Evolutionary conservation across 202 grass and related monocot genomes (phyloP).

Genomic region (Bolboschoenoplectus hybrid): DNA sequence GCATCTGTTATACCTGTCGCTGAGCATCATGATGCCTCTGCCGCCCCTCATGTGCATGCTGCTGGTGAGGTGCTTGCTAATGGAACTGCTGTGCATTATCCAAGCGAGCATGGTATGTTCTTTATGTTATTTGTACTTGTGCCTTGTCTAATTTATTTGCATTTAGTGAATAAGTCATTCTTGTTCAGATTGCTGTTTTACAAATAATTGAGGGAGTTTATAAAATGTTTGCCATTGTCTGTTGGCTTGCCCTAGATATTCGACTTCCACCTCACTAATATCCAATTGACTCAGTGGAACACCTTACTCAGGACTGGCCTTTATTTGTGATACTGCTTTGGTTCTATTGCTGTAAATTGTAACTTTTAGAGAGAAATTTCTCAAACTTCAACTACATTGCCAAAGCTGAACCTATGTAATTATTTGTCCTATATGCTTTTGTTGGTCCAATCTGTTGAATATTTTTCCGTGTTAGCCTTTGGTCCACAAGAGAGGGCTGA

Average conservation of each 20-base stretch:
- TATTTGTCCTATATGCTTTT: neutral
- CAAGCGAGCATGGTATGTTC: constrained; percentile 2
- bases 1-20: constrained; percentile 32
- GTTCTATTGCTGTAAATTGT: neutral
- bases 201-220: neutral
- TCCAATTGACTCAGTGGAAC: neutral
- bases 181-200: neutral
- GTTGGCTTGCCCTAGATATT: neutral
- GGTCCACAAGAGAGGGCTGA: neutral
- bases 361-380: neutral
- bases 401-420: neutral
- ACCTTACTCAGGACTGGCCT: neutral
- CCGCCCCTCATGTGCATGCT: constrained; percentile 39
- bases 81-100: constrained; percentile 16
- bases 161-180: neutral
- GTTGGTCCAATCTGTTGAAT: neutral
- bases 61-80: constrained; percentile 30
- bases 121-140: neutral
- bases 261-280: neutral
- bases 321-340: constrained; percentile 10
- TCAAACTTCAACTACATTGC: neutral
- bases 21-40: constrained; percentile 15
- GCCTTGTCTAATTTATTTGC: neutral
- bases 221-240: neutral
- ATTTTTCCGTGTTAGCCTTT: neutral